phyloP scores from a whole-genome alignment of 805 yeast genomes.

The Saccharomycopsis schoenii region DNA sequence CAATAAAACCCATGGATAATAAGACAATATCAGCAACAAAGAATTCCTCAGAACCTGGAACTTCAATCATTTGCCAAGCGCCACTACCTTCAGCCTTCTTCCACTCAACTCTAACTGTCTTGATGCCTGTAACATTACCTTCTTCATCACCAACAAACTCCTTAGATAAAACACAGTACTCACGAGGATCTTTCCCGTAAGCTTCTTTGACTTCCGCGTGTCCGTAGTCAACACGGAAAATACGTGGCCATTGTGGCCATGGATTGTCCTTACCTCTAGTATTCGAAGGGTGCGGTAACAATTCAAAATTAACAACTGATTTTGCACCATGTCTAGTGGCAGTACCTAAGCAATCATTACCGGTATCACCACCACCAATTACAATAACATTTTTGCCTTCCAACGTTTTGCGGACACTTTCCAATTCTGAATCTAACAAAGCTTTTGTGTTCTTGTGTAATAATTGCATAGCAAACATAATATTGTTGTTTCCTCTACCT shows the following conservation, averaged over 20 bases:
- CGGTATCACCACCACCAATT: slow-evolving; percentile 99
- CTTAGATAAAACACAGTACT: slow-evolving; percentile 88
- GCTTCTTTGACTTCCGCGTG: slow-evolving; percentile 91
- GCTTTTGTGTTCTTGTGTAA: slow-evolving; percentile 85
- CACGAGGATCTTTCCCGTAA: slow-evolving; percentile 96
- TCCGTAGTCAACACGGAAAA: slow-evolving; percentile 96
- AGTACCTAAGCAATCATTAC: slow-evolving; percentile 98
- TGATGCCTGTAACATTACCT: slow-evolving; percentile 91
- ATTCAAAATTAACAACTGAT: slow-evolving; percentile 87
- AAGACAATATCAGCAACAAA: slow-evolving; percentile 93
- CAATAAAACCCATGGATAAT: slow-evolving; percentile 94
- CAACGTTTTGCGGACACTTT: slow-evolving; percentile 57
- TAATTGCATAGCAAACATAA: slow-evolving; percentile 91
- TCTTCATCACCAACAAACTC: slow-evolving; percentile 93
- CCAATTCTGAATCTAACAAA: slow-evolving; percentile 70
- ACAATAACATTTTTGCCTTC: slow-evolving; percentile 88
- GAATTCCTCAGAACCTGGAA: slow-evolving; percentile 88
- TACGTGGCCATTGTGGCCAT: slow-evolving; percentile 99
- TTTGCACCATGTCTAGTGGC: slow-evolving; percentile 95
- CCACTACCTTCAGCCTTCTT: slow-evolving; percentile 79
- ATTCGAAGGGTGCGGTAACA: slow-evolving; percentile 84
- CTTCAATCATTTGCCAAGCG: slow-evolving; percentile 98
- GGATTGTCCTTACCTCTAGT: slow-evolving; percentile 90
- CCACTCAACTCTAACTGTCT: slow-evolving; percentile 97
- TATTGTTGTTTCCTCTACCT: slow-evolving; percentile 83